Conservation (phyloP, 2,329 filamentous ascomycete genomes). For the Neopestalotiopsis clavispora region DNA sequence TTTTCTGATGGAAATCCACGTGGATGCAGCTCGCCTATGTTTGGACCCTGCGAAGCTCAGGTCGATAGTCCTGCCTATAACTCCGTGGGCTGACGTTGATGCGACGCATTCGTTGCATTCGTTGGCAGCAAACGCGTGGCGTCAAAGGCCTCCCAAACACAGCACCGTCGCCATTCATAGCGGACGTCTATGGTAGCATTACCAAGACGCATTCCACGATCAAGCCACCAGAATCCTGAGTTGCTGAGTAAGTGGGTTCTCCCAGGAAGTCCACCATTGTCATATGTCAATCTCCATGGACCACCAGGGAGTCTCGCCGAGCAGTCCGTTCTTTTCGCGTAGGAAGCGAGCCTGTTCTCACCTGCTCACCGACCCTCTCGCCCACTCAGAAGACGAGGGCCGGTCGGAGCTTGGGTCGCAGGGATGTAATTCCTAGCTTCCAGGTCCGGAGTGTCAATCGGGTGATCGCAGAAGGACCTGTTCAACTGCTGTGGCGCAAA, state of each 20-base stretch:
- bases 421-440: slow-evolving; percentile 11
- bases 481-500: slow-evolving; percentile 3
- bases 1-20: neutral
- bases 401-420: slow-evolving; percentile 3
- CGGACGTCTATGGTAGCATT: neutral
- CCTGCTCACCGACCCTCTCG: slow-evolving; percentile 8
- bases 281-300: neutral
- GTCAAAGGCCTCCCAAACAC: neutral
- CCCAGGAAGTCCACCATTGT: neutral
- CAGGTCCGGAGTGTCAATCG: slow-evolving; percentile 1
- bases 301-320: neutral
- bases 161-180: neutral
- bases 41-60: neutral
- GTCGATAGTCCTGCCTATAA: too few species aligned
- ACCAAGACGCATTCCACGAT: neutral
- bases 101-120: neutral
- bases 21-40: neutral
- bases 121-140: neutral
- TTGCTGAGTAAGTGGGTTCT: neutral
- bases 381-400: neutral
- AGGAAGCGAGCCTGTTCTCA: slow-evolving; percentile 4
- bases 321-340: neutral
- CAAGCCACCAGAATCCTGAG: neutral
- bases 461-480: neutral
- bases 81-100: neutral